A percentile compares a stretch with the other conserved stretches of the same genome.
These are phyloP conservation scores for Phytophthora ohioensis DNA, from an alignment of 352 stramenopile species.

Conservation along the genomic window DNA sequence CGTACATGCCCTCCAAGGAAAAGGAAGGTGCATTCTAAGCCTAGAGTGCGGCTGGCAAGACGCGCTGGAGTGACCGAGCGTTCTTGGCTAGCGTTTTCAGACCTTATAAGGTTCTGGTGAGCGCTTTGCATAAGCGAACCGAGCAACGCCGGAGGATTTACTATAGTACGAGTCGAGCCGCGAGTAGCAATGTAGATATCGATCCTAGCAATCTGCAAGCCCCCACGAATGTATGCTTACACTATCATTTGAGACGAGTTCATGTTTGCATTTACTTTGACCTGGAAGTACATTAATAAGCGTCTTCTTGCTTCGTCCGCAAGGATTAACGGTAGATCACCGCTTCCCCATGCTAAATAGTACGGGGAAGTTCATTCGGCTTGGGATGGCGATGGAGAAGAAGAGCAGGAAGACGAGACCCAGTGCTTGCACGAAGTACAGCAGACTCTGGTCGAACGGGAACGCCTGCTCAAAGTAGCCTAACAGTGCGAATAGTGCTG, in stretches of 20 bases:
- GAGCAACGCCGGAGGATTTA: not conserved
- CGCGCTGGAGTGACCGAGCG: slow-evolving; percentile 6
- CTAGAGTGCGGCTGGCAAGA: slow-evolving; percentile 14
- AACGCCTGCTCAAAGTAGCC: slow-evolving; percentile 83
- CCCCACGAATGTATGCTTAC: slow-evolving; percentile 45
- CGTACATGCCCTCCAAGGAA: slow-evolving; percentile 52
- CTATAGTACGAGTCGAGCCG: slow-evolving; percentile 26
- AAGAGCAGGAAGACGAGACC: slow-evolving; percentile 75
- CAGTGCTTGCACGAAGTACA: slow-evolving; percentile 80
- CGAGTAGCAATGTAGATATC: slow-evolving; percentile 52
- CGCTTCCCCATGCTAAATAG: slow-evolving; percentile 84
- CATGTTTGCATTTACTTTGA: slow-evolving; percentile 3
- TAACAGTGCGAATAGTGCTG: slow-evolving; percentile 75
- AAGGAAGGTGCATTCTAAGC: slow-evolving; percentile 50
- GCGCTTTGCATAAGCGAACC: slow-evolving; percentile 11
- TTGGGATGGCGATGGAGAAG: slow-evolving; percentile 82
- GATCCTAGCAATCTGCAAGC: slow-evolving; percentile 35
- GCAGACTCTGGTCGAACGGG: slow-evolving; percentile 80
- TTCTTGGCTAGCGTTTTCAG: not conserved
- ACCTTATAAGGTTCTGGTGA: slow-evolving; percentile 5
- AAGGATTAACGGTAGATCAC: slow-evolving; percentile 33
- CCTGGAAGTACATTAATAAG: slow-evolving; percentile 16
- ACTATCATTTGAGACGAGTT: slow-evolving; percentile 31
- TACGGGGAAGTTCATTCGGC: slow-evolving; percentile 83
- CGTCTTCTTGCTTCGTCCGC: slow-evolving; percentile 2